Evolutionary conservation across 164 flowering plant genomes (phyloP).

Genomic region (Euptelea pleiosperma): DNA sequence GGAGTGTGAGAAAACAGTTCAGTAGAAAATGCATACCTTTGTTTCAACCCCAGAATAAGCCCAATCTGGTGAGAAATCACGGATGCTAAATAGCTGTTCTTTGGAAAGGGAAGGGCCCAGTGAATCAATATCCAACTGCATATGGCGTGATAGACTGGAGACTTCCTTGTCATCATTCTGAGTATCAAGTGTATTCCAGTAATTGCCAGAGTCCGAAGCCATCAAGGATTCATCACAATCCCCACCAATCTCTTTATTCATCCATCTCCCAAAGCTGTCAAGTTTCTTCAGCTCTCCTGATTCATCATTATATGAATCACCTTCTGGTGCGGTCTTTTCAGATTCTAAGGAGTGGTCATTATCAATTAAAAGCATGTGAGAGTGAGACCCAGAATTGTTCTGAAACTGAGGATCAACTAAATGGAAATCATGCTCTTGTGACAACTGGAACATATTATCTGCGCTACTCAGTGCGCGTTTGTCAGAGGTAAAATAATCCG

Average conservation of each 20-base stretch:
- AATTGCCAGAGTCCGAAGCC: conserved; percentile 57
- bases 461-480: not conserved
- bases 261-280: conserved; percentile 75
- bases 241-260: conserved; percentile 61
- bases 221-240: conserved; percentile 63
- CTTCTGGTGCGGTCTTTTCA: conserved; percentile 20
- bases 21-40: conserved; percentile 39
- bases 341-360: conserved; percentile 8
- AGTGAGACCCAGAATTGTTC: conserved; percentile 17
- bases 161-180: conserved; percentile 50
- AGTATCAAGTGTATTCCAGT: conserved; percentile 52
- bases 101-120: conserved; percentile 66
- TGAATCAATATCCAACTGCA: conserved; percentile 53
- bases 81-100: conserved; percentile 64
- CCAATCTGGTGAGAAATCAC: conserved; percentile 78
- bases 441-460: conserved; percentile 18
- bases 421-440: conserved; percentile 22
- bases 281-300: conserved; percentile 46
- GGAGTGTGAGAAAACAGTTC: not conserved
- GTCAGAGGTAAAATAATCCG: conserved; percentile 8
- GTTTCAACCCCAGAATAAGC: conserved; percentile 51
- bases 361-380: conserved; percentile 13
- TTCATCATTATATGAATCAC: conserved; percentile 9
- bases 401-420: conserved; percentile 15
- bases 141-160: conserved; percentile 51